A percentile compares a stretch with the other conserved stretches of the same genome.
Conservation (phyloP, 23 red algal genomes). For the Gracilariopsis chorda region DNA sequence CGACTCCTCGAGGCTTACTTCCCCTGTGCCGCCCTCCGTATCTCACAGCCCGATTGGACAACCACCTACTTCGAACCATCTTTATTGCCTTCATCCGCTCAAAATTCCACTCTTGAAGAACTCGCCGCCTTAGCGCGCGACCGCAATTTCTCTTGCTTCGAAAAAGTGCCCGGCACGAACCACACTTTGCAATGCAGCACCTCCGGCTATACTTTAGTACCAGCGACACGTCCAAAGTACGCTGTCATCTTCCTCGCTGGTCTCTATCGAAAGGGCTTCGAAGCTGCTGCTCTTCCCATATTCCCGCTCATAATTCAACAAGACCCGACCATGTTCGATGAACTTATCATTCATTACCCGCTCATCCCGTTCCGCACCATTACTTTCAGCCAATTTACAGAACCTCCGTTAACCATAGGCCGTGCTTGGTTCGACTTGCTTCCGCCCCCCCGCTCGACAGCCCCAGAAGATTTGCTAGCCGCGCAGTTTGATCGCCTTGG, state of each 20-base stretch:
- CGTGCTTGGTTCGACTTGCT: neutral
- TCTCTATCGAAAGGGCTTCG: neutral
- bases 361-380: neutral
- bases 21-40: neutral
- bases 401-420: neutral
- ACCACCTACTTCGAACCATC: slow-evolving; percentile 1
- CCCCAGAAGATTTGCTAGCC: neutral
- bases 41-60: neutral
- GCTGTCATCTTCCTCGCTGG: neutral
- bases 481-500: neutral
- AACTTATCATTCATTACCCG: neutral
- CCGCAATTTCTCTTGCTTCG: neutral
- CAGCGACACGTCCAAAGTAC: neutral
- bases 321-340: neutral
- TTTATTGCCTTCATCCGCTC: neutral
- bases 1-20: neutral
- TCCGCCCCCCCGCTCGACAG: neutral
- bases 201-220: neutral
- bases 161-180: neutral
- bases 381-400: neutral
- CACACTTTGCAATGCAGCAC: neutral
- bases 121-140: neutral
- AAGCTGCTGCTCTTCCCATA: neutral
- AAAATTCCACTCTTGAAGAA: neutral
- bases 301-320: neutral